A percentile compares a stretch with the other conserved stretches of the same genome.
Evolutionary conservation across 192 early-diverging fungal species (phyloP).

Genomic region (Oehlia diaphana): DNA sequence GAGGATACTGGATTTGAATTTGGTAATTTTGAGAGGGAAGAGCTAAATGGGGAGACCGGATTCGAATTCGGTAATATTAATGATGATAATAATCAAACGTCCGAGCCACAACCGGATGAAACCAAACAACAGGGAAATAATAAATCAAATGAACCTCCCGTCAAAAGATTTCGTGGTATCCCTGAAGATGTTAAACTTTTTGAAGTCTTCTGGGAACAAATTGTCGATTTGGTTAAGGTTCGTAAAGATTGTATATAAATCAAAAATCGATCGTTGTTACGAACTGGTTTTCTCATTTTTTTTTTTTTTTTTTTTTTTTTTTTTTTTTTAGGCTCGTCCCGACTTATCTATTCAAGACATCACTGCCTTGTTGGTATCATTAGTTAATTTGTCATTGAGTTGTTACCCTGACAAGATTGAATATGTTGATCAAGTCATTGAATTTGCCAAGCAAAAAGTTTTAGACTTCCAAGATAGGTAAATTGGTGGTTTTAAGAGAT

Average conservation of each 20-base stretch:
- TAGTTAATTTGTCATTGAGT: constrained; percentile 88
- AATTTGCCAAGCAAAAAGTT: constrained; percentile 81
- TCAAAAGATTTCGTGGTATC: constrained; percentile 68
- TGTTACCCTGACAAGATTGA: constrained; percentile 87
- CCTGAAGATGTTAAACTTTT: constrained; percentile 89
- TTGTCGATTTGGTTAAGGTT: constrained; percentile 87
- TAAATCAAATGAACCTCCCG: constrained; percentile 32
- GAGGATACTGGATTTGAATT: constrained; percentile 25
- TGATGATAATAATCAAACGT: constrained; percentile 11
- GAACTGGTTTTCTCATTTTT: background rate
- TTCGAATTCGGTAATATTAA: background rate
- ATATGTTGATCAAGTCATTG: constrained; percentile 89
- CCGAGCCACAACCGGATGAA: background rate
- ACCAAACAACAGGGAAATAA: constrained; percentile 25
- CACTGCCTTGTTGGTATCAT: constrained; percentile 84
- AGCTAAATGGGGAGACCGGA: constrained; percentile 27
- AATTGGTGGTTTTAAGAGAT: background rate
- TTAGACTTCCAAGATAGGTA: constrained; percentile 53
- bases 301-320: background rate
- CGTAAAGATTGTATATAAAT: background rate
- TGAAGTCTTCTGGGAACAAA: constrained; percentile 96
- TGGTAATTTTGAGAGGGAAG: constrained; percentile 12
- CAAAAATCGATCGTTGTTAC: background rate
- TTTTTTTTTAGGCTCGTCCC: constrained; percentile 65
- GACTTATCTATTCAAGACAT: constrained; percentile 92